phyloP scores from a whole-genome alignment of 768 basidiomycete genomes.

The Suillus decipiens region DNA sequence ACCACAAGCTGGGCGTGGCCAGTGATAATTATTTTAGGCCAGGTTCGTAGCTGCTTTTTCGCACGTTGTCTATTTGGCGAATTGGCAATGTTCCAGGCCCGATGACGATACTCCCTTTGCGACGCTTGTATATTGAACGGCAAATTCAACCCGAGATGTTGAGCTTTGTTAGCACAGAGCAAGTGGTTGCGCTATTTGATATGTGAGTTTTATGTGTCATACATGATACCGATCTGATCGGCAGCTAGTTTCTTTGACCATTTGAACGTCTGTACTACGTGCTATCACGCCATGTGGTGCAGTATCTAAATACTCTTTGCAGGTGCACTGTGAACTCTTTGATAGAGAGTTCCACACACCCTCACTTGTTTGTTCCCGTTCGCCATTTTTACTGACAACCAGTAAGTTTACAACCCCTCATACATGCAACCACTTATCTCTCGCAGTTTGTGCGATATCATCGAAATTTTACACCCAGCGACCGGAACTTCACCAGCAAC shows the following conservation, averaged over 20 bases:
- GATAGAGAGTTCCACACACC: conserved; percentile 93
- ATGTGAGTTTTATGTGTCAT: conserved; percentile 57
- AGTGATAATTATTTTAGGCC: conserved; percentile 92
- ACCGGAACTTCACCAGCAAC: conserved; percentile 76
- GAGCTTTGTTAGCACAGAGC: conserved; percentile 82
- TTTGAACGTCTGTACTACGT: conserved; percentile 56
- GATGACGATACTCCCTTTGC: conserved; percentile 84
- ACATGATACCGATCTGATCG: conserved; percentile 6
- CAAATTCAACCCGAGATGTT: conserved; percentile 94
- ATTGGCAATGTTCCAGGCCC: conserved; percentile 53
- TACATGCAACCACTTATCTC: conserved; percentile 7
- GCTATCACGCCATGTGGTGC: conserved; percentile 10
- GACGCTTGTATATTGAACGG: conserved; percentile 82
- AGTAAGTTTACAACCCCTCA: conserved; percentile 48
- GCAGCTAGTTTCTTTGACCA: conserved; percentile 68
- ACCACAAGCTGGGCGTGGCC: conserved; percentile 72
- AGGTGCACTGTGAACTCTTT: conserved; percentile 82
- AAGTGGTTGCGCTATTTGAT: conserved; percentile 89
- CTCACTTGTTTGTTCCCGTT: conserved; percentile 88
- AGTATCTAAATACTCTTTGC: conserved; percentile 15
- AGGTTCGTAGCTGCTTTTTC: conserved; percentile 45
- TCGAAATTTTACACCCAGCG: conserved; percentile 85
- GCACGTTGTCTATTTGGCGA: conserved; percentile 4
- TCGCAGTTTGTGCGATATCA: conserved; percentile 89
- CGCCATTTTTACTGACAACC: conserved; percentile 93